Evolutionary conservation across 768 basidiomycete genomes (phyloP), one percentile per base, ranked within the genome.

Genomic region (Xanthoconium stramineum): DNA sequence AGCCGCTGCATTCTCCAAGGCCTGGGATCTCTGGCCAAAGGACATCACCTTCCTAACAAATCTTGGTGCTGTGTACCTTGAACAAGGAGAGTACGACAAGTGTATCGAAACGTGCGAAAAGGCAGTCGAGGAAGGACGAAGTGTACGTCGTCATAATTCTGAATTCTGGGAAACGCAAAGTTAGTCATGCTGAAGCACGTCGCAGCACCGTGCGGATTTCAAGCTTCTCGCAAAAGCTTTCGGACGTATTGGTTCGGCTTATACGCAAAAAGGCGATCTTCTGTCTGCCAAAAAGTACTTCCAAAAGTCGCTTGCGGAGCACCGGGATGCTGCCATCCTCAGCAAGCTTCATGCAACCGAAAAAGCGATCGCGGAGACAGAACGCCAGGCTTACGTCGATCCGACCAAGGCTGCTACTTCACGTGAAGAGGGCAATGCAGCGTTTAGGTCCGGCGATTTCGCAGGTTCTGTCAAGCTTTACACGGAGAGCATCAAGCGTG

Each of bases 21-120:
- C 97, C 6, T 98, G 95, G 94, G 92, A 96, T 58, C 66, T 82
- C 17, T 95, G 86, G 83, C 92, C 94, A 29, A 90, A 96, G 75
- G 94, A 99, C 69, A 79, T 98, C 58, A 90, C 93, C 12, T 98
- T 86, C 81, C 77, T 98, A 55, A 94, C 94, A 47, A 99, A 99
- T 72, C 73, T 95, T 43, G 47, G 68, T 88, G 97, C 97, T 54
- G 94, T 85, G 9, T 90, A 95, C 74, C 94, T 94, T 65, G 97
- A 99, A 75, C 81, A 96, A 71, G 92, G 88, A 11, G 86, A 98
- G 36, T 98, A 87, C 65, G 89, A 93, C 74, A 88, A 91, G 69
- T 83, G 85, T 54, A 95, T 99, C 65, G 89, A 94, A 70, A 84
- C 85, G 0, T 95, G 93, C 70, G 87, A 97, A 66, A 95, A 93